Conservation (phyloP, 331 rosid genomes). For the Cucumis variabilis region DNA sequence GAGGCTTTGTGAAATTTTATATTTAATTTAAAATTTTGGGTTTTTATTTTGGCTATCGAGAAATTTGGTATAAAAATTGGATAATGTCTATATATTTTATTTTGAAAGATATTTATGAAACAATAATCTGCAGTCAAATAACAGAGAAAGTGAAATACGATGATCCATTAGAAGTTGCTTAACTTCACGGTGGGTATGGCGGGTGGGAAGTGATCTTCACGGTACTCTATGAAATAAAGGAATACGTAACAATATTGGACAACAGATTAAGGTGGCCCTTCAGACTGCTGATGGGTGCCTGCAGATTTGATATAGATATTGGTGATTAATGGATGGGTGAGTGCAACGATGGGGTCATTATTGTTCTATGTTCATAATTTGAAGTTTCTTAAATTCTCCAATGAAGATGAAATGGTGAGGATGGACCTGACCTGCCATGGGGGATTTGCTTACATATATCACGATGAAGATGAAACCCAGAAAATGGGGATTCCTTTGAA, state of each 20-base stretch:
- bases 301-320: constrained; percentile 72
- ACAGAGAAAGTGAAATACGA: constrained; percentile 68
- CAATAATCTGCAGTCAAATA: constrained; percentile 62
- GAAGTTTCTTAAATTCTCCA: constrained; percentile 65
- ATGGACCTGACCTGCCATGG: constrained; percentile 98
- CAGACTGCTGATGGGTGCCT: constrained; percentile 88
- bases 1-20: no score
- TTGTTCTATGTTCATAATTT: constrained; percentile 64
- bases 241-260: constrained; percentile 72
- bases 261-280: constrained; percentile 38
- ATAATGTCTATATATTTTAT: no score
- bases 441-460: constrained; percentile 79
- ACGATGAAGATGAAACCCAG: constrained; percentile 47
- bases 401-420: constrained; percentile 84
- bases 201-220: constrained; percentile 94
- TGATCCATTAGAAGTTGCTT: constrained; percentile 91
- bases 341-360: constrained; percentile 89
- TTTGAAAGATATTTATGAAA: no score
- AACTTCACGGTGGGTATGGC: constrained; percentile 94
- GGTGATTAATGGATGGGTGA: constrained; percentile 82
- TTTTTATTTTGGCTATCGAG: no score
- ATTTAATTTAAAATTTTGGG: no score
- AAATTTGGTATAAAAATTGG: no score
- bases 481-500: constrained; percentile 46
- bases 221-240: constrained; percentile 69